phyloP scores from a whole-genome alignment of 352 stramenopile genomes.

The Phytopythium cucurbitacearum region DNA sequence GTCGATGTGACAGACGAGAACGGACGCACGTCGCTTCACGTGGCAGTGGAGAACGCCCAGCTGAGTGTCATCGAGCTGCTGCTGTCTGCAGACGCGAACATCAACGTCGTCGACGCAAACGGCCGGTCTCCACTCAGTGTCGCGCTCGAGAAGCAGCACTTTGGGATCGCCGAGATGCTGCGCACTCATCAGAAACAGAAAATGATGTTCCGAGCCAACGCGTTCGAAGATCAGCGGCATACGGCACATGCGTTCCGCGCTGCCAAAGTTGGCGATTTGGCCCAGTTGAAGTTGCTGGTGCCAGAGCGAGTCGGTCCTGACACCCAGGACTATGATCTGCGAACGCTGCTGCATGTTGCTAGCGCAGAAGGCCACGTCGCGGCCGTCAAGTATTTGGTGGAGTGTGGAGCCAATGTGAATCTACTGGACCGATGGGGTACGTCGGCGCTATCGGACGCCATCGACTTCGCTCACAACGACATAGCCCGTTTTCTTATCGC shows the following conservation, averaged over 20 bases:
- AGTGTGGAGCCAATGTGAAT: slow-evolving; percentile 72
- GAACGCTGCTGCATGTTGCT: slow-evolving; percentile 69
- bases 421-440: slow-evolving; percentile 75
- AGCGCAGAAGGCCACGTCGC: slow-evolving; percentile 58
- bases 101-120: slow-evolving; percentile 40
- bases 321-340: slow-evolving; percentile 72
- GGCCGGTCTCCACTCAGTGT: slow-evolving; percentile 67
- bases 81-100: slow-evolving; percentile 64
- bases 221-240: slow-evolving; percentile 35
- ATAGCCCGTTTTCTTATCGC: slow-evolving; percentile 60
- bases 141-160: slow-evolving; percentile 51
- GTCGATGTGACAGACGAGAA: slow-evolving; percentile 52
- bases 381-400: slow-evolving; percentile 60
- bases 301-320: slow-evolving; percentile 53
- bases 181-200: slow-evolving; percentile 56
- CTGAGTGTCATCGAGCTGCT: slow-evolving; percentile 72
- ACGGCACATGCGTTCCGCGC: slow-evolving; percentile 53
- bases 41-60: slow-evolving; percentile 68
- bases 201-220: slow-evolving; percentile 14
- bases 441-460: slow-evolving; percentile 63
- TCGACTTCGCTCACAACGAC: slow-evolving; percentile 78
- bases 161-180: slow-evolving; percentile 59
- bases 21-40: slow-evolving; percentile 68
- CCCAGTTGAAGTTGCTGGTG: slow-evolving; percentile 46
- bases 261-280: slow-evolving; percentile 45